Base-by-base conservation (phyloP, 495 filamentous ascomycete genomes). In the Penicillium crystallinum region DNA sequence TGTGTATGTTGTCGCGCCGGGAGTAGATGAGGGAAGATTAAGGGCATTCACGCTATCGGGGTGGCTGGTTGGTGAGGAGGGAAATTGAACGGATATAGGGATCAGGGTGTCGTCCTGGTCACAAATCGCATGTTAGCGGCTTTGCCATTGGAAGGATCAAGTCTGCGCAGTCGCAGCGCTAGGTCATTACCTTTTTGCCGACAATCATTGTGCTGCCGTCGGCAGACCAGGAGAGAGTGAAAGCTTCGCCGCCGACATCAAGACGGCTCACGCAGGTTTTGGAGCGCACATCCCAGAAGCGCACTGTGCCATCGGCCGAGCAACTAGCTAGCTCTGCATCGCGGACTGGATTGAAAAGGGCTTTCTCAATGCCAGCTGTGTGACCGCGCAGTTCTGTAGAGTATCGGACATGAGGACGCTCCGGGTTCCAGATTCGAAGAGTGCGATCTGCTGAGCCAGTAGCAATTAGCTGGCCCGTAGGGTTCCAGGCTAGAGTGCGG, bases 241-340 rank as follows among this genome's bases (percentile, higher is more conserved):
- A 88, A 8, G 89, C 87, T 63, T 88, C 86, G 6, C 89, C 90
- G 29, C 85, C 83, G n/a, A 88, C 81, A 64, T 88, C 89, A 2
- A 91, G 74, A 53, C 87, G 87, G 58, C 89, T 90, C 31, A 89
- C 79, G 47, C 87, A 89, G 4, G 71, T 79, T 67, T 90, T 92
- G 19, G 81, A 88, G 55, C 91, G 79, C 15, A 95, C 89, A 64
- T 98, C 95, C 93, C 93, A 98, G 56, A 98, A 84, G 53, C 87
- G 83, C 53, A 95, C 87, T 14, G 86, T 85, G 1, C 91, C 91
- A 67, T 97, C 93, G 10, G 76, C 79, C 19, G 88, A 88, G 55
- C 90, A 84, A 58, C 89, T 96, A 35, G 88, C 91, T 4, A 98
- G 72, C 67, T 95, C 90, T 6, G 88, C 86, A 56, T 97, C 91